These are phyloP conservation scores for Urtica urens DNA, from an alignment of 306 rosid species.

Conservation along the genomic window DNA sequence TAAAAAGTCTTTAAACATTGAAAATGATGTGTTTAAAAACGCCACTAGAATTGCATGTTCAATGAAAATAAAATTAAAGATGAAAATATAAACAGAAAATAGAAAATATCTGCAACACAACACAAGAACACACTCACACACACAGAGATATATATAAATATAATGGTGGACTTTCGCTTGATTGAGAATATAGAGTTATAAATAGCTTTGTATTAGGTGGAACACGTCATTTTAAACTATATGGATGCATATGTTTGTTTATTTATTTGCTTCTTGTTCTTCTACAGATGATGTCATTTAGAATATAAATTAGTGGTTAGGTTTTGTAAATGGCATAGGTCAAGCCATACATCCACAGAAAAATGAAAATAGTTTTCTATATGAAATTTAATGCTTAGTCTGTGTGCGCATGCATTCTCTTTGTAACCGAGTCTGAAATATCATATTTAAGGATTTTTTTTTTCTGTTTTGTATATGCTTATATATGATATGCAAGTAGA, in stretches of 20 bases:
- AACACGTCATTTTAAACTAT: background rate
- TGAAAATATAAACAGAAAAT: background rate
- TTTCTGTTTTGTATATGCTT: background rate
- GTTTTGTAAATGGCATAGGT: background rate
- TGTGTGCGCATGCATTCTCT: constrained; percentile 11
- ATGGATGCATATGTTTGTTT: background rate
- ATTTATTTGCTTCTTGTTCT: background rate
- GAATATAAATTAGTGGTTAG: too few species aligned
- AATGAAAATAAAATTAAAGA: background rate
- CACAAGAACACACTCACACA: too few species aligned
- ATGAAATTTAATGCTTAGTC: background rate
- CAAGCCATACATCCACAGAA: constrained; percentile 15
- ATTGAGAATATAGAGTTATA: background rate
- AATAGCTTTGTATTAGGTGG: background rate
- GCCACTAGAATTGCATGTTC: background rate
- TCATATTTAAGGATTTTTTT: background rate
- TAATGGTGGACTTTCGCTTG: constrained; percentile 9
- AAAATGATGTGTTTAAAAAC: background rate
- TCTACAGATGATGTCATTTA: background rate
- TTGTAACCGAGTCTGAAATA: background rate
- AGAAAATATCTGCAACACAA: background rate
- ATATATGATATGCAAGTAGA: background rate
- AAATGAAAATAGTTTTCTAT: too few species aligned
- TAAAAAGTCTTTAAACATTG: too few species aligned
- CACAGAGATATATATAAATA: too few species aligned